These are phyloP conservation scores for Kazachstania viticola DNA, from an alignment of 805 yeast genomes.

Conservation along the genomic window DNA sequence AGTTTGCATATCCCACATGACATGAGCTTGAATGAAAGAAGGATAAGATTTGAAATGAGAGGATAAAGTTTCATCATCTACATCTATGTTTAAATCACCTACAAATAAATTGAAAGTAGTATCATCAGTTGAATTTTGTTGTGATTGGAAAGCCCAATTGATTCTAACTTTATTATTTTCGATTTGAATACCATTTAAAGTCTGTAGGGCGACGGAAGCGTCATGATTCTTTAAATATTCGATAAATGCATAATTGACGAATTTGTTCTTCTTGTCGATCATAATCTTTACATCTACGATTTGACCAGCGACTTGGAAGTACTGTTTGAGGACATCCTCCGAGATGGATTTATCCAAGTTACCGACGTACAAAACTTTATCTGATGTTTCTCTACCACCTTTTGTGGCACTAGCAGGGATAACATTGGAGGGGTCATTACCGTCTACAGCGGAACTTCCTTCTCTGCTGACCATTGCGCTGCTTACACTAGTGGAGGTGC, in stretches of 20 bases:
- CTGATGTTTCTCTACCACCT: slow-evolving; percentile 75
- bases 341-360: slow-evolving; percentile 52
- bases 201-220: slow-evolving; percentile 52
- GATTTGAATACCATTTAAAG: slow-evolving; percentile 47
- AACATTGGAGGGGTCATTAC: too few relatives aligned
- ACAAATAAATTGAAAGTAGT: slow-evolving; percentile 68
- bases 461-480: too few relatives aligned
- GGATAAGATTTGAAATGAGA: slow-evolving; percentile 45
- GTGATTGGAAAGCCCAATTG: slow-evolving; percentile 80
- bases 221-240: slow-evolving; percentile 49
- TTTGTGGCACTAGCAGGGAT: slow-evolving; percentile 60
- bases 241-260: slow-evolving; percentile 74
- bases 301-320: slow-evolving; percentile 51
- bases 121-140: slow-evolving; percentile 45
- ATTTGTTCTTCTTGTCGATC: slow-evolving; percentile 62
- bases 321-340: slow-evolving; percentile 50
- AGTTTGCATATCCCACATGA: slow-evolving; percentile 96
- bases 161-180: slow-evolving; percentile 48
- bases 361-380: slow-evolving; percentile 67
- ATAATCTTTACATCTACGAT: slow-evolving; percentile 58
- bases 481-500: too few relatives aligned
- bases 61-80: slow-evolving; percentile 62
- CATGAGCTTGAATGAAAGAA: slow-evolving; percentile 71
- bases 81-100: slow-evolving; percentile 75
- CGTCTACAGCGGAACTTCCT: too few relatives aligned